Base-by-base conservation (phyloP, 163 green algal species). In the Trebouxia gelatinosa region DNA sequence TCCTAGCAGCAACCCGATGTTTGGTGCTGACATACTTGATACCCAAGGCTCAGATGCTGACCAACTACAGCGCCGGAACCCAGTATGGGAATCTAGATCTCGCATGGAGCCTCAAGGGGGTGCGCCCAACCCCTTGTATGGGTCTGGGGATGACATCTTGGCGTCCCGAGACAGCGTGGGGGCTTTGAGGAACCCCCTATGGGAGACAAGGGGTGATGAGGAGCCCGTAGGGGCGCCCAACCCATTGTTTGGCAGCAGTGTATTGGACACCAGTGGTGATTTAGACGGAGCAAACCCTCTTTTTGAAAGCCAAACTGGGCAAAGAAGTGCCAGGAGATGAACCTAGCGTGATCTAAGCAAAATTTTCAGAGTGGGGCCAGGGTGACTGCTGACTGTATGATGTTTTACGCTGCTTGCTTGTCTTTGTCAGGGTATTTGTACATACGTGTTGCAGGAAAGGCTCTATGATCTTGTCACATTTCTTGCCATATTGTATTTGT, bases 91-190 rank as follows among this genome's bases (percentile, higher is more conserved):
- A 26, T 78, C 71, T 40, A 48, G 37, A 16, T 31, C 37, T 7
- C 46, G 28, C 6, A 59, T 70, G 32, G n/a, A 39, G 17, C 71
- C 71, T 11, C 50, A 67, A 16, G 71, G 71, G 29, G 71, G 50
- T 43, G 51, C 26, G 16, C 29, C 50, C 50, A 78, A 78, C 71
- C 71, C 71, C 71, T 21, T 78, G 31, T 78, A 68, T 37, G 71
- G 71, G 43, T 35, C 46, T 6, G 21, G 16, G 7, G 19, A 34
- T 26, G 71, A 78, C 50, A 37, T 78, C 0, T 23, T 78, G 31
- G 71, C 50, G 1, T 68, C 71, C 3, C 71, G 50, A 23, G 71
- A 78, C 50, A 78, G 71, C 57, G 23, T 78, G 34, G 71, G 71
- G 0, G 50, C 32, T 6, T 43, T 50, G 32, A 39, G 50, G 16